phyloP scores from a whole-genome alignment of 2,329 filamentous ascomycete genomes.

The Pleurostoma richardsiae region DNA sequence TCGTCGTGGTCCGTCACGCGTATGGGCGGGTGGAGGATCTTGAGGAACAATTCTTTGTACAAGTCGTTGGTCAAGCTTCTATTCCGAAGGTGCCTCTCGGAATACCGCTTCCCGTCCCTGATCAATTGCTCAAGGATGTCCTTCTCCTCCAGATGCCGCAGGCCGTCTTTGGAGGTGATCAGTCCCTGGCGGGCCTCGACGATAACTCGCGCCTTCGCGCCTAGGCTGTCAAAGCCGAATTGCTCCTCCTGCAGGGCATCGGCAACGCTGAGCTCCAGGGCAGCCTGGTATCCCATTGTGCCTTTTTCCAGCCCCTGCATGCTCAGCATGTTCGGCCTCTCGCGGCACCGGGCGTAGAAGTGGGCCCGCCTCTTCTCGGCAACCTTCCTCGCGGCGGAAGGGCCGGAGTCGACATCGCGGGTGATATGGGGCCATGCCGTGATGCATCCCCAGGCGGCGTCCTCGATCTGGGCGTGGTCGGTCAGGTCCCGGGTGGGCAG shows the following conservation, averaged over 20 bases:
- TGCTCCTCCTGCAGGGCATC: slow-evolving; percentile 61
- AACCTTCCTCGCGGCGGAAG: slow-evolving; percentile 32
- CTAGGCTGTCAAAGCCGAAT: slow-evolving; percentile 52
- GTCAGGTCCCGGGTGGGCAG: slow-evolving; percentile 57
- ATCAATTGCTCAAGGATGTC: slow-evolving; percentile 54
- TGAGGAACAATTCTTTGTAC: slow-evolving; percentile 58
- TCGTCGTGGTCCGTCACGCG: slow-evolving; percentile 52
- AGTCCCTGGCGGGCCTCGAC: slow-evolving; percentile 54
- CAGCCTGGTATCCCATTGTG: slow-evolving; percentile 64
- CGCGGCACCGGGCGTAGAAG: slow-evolving; percentile 54
- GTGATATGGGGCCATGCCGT: slow-evolving; percentile 61
- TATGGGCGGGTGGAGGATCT: slow-evolving; percentile 52
- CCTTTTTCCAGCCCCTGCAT: slow-evolving; percentile 68
- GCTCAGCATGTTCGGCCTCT: slow-evolving; percentile 67
- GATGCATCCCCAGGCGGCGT: slow-evolving; percentile 57
- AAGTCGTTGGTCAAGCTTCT: slow-evolving; percentile 47
- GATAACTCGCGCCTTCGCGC: slow-evolving; percentile 48
- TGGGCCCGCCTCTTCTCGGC: slow-evolving; percentile 45
- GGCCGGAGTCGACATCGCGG: slow-evolving; percentile 38
- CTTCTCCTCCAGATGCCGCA: slow-evolving; percentile 52
- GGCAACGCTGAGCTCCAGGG: slow-evolving; percentile 59
- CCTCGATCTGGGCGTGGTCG: slow-evolving; percentile 59
- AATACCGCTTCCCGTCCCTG: slow-evolving; percentile 50
- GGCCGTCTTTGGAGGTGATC: slow-evolving; percentile 44
- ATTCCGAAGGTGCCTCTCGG: slow-evolving; percentile 45